Evolutionary conservation across 208 protist genomes (phyloP).

Genomic region (Vickermania spadyakhi): DNA sequence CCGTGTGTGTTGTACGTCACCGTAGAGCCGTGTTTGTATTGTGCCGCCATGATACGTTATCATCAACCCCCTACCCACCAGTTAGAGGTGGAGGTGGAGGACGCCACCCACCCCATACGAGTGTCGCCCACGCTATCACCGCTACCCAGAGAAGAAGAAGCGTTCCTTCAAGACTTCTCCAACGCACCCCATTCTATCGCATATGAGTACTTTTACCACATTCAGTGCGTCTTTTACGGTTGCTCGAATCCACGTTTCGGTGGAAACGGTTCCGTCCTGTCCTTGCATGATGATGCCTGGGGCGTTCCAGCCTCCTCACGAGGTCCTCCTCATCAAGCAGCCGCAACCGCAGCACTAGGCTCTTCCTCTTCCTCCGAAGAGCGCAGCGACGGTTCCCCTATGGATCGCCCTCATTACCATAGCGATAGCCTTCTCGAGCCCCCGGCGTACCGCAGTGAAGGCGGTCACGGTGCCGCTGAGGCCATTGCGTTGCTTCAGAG

Average conservation of each 20-base stretch:
- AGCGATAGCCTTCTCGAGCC: neutral
- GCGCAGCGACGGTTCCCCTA: constrained; percentile 7
- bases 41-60: constrained; percentile 80
- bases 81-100: too few species aligned
- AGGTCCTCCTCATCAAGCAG: neutral
- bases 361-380: neutral
- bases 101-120: too few species aligned
- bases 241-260: constrained; percentile 93
- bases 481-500: constrained; percentile 60
- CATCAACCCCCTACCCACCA: constrained; percentile 16
- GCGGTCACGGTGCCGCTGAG: constrained; percentile 43
- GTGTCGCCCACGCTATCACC: too few species aligned
- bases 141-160: too few species aligned
- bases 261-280: constrained; percentile 87
- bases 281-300: constrained; percentile 27
- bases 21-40: constrained; percentile 95
- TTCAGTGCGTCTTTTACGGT: constrained; percentile 92
- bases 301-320: neutral
- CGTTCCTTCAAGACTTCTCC: too few species aligned
- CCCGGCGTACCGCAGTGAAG: constrained; percentile 46
- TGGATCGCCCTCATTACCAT: neutral
- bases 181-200: too few species aligned
- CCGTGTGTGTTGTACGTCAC: constrained; percentile 86
- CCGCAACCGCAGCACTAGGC: neutral
- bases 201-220: too few species aligned